Evolutionary conservation across 2,329 filamentous ascomycete genomes (phyloP), one percentile per base, ranked within the genome.

Genomic region (Aspergillus novoparasiticus): DNA sequence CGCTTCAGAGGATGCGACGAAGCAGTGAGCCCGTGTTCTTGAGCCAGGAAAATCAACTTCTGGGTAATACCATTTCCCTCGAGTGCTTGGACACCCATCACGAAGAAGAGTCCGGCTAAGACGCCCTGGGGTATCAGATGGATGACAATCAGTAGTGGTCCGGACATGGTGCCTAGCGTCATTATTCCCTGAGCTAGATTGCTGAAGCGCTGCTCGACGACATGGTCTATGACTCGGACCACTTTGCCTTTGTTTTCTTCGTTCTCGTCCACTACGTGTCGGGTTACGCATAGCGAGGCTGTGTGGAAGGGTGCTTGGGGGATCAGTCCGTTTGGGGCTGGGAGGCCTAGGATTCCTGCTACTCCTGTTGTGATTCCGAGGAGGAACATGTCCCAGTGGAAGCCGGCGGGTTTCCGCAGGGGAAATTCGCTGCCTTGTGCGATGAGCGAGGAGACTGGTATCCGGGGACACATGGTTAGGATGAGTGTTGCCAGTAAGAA

Each of bases 241-340:
- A 79, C 73, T 61, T 87, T 85, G 60, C 86, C 87, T 69, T 89
- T 89, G 66, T 83, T 81, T 36, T 80, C 83, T 64, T 87, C 86
- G 59, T 89, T 85, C 59, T 83, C 81, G 51, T 84, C 83, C 30
- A 85, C 81, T 59, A 85, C 82, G 62, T 81, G 78, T 30, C 78
- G 75, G 6, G 89, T 92, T 53, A 93, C 90, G 75, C 91, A 94
- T 45, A 94, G 87, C 0, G 91, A 89, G 48, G 89, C 85, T 11
- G 91, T 94, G 76, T 94, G 91, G 76, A 94, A 94, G 1, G 91
- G 91, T 0, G 91, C 91, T 78, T 94, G 91, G 0, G 91, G 91
- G 68, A 94, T 94, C 32, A 94, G 86, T 36, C 91, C 91, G 74
- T 94, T 94, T 58, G 92, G 92, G 68, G 92, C 92, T 1, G 91